Conservation (phyloP, 441 rosid genomes). For the Brassica balearica region DNA sequence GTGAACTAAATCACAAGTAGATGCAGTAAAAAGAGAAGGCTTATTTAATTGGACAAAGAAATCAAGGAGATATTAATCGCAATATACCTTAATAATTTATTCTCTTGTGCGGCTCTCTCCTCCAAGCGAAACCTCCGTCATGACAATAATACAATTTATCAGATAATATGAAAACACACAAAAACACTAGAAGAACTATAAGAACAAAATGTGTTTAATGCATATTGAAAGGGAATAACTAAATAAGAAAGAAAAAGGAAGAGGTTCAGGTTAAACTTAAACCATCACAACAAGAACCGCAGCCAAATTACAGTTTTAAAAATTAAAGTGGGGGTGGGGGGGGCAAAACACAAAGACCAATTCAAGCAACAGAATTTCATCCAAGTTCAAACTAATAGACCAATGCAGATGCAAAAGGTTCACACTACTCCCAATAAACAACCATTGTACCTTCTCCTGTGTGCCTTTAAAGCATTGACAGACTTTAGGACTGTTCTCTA, state of each 20-base stretch:
- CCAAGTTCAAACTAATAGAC: constrained; percentile 13
- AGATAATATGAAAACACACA: constrained; percentile 53
- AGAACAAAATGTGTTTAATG: background rate
- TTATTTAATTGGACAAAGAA: background rate
- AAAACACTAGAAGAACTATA: constrained; percentile 1
- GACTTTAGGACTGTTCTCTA: constrained; percentile 81
- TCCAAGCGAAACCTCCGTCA: constrained; percentile 73
- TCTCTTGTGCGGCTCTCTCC: constrained; percentile 41
- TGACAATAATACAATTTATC: constrained; percentile 62
- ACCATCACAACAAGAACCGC: background rate
- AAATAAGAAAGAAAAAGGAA: background rate
- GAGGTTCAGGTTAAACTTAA: constrained; percentile 6
- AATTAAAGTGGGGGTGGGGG: background rate
- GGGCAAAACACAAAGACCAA: background rate
- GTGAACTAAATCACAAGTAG: constrained; percentile 12
- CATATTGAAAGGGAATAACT: background rate
- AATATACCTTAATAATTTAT: constrained; percentile 31
- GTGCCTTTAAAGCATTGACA: constrained; percentile 87
- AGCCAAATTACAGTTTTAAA: background rate
- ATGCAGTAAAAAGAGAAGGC: background rate
- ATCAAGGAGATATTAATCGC: background rate
- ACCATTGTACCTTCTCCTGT: constrained; percentile 99
- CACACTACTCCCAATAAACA: constrained; percentile 65
- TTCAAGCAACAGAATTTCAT: background rate
- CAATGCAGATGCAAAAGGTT: constrained; percentile 44